Percentiles rank a stretch among this genome's conserved stretches.
These are phyloP conservation scores for Botrytis paeoniae DNA, from an alignment of 2,329 filamentous ascomycete species.

Conservation along the genomic window DNA sequence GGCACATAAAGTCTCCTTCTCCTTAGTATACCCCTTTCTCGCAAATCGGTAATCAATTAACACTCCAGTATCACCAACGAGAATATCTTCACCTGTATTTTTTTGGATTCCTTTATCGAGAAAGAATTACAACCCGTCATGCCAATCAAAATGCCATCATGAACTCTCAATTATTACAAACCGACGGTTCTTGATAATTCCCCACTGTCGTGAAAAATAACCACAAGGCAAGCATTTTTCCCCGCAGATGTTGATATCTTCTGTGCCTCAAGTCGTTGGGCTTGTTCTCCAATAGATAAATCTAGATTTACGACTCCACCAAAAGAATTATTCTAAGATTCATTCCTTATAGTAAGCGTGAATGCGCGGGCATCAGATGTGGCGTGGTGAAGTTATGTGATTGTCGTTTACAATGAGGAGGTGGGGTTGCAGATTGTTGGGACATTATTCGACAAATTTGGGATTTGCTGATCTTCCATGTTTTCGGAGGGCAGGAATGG, in stretches of 20 bases:
- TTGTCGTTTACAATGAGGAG: slow-evolving; percentile 15
- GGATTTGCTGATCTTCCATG: not conserved
- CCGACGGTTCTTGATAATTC: not conserved
- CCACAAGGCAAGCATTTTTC: slow-evolving; percentile 18
- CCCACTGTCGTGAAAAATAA: slow-evolving; percentile 2
- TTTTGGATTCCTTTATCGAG: not conserved
- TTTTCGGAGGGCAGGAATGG: not conserved
- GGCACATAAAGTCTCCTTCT: slow-evolving; percentile 29
- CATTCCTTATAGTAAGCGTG: slow-evolving; percentile 18
- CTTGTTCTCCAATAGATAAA: not conserved
- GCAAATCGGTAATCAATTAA: slow-evolving; percentile 30
- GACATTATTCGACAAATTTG: not conserved
- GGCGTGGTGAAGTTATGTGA: slow-evolving; percentile 18
- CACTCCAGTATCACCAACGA: slow-evolving; percentile 25
- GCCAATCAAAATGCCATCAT: slow-evolving; percentile 18
- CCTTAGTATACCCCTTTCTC: slow-evolving; percentile 28
- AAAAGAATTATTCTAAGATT: slow-evolving; percentile 23
- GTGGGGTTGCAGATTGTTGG: not conserved
- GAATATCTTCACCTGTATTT: not conserved
- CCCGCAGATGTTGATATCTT: not conserved
- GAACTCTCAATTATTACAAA: not conserved
- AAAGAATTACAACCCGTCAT: slow-evolving; percentile 23
- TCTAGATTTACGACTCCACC: slow-evolving; percentile 13
- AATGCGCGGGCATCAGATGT: slow-evolving; percentile 16
- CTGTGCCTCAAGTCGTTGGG: not conserved